These are phyloP conservation scores for Candida parachauliodes DNA, from an alignment of 805 yeast genomes.

Conservation along the genomic window DNA sequence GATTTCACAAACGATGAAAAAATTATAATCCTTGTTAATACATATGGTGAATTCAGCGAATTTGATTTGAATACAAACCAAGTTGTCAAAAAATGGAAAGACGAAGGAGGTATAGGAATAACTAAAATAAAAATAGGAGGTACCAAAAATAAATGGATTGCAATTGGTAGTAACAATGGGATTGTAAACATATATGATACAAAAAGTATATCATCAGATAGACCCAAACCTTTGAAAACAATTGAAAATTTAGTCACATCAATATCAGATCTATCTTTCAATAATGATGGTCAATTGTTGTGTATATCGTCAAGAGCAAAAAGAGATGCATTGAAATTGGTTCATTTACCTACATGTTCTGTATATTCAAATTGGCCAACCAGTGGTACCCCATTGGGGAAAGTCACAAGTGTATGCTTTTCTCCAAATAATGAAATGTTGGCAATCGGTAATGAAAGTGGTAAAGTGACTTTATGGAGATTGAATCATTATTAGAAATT, in stretches of 20 bases:
- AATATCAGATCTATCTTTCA: conserved; percentile 68
- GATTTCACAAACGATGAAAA: conserved; percentile 54
- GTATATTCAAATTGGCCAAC: conserved; percentile 98
- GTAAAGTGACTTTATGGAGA: conserved; percentile 85
- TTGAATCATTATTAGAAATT: conserved; percentile 66
- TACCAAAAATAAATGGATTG: conserved; percentile 69
- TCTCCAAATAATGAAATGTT: conserved; percentile 80
- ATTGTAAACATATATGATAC: conserved; percentile 84
- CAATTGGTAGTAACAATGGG: conserved; percentile 86
- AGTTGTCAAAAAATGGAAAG: conserved; percentile 71
- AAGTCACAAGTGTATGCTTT: conserved; percentile 76
- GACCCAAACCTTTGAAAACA: conserved; percentile 52
- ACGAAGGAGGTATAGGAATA: conserved; percentile 80
- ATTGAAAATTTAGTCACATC: conserved; percentile 81
- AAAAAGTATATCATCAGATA: conserved; percentile 15
- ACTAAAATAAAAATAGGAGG: conserved; percentile 77
- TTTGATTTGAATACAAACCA: conserved; percentile 47
- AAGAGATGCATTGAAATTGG: conserved; percentile 80
- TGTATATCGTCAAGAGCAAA: conserved; percentile 82
- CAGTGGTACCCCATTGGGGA: conserved; percentile 93
- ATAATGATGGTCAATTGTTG: conserved; percentile 84
- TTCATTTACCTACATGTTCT: conserved; percentile 82
- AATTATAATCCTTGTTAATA: conserved; percentile 55
- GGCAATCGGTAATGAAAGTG: conserved; percentile 87
- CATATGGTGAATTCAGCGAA: conserved; percentile 88